Evolutionary conservation across 257 asterid genomes (phyloP).

Genomic region (Eustoma russellianum): DNA sequence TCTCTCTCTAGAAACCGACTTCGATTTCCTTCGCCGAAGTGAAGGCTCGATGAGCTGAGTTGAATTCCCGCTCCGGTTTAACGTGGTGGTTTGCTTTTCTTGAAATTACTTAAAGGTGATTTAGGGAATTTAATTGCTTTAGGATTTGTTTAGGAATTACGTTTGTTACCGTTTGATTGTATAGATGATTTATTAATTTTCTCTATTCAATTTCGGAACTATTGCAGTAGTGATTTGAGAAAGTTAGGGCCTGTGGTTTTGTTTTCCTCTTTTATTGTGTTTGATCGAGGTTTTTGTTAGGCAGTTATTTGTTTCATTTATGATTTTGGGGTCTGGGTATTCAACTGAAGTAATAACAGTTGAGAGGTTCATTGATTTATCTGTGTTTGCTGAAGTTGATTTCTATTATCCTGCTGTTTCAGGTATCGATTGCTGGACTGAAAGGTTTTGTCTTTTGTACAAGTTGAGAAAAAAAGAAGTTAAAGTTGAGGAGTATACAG

Average conservation of each 20-base stretch:
- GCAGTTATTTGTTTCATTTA: conserved; percentile 19
- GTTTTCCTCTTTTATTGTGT: conserved; percentile 4
- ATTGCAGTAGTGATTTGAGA: too few relatives aligned
- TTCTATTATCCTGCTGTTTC: neutral
- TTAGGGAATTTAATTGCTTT: conserved; percentile 10
- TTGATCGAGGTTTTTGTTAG: conserved; percentile 23
- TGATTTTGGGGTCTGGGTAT: conserved; percentile 41
- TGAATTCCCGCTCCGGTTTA: conserved; percentile 17
- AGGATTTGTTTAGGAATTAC: neutral
- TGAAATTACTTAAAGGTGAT: conserved; percentile 16
- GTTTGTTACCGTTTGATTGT: conserved; percentile 2
- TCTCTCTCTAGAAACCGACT: conserved; percentile 33
- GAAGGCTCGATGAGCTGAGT: conserved; percentile 25
- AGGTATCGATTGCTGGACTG: conserved; percentile 7
- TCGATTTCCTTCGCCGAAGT: conserved; percentile 18
- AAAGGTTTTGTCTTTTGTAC: conserved; percentile 7
- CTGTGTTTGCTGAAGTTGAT: conserved; percentile 12
- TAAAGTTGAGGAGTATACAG: too few relatives aligned
- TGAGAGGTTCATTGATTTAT: neutral
- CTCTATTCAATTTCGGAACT: neutral
- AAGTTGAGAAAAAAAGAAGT: too few relatives aligned
- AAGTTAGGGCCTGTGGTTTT: neutral
- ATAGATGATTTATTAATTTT: neutral
- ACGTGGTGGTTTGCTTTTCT: conserved; percentile 9
- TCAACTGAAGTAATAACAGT: too few relatives aligned